Evolutionary conservation across 805 yeast genomes (phyloP), one percentile per base, ranked within the genome.

Genomic region (Henningerozyma blattae): DNA sequence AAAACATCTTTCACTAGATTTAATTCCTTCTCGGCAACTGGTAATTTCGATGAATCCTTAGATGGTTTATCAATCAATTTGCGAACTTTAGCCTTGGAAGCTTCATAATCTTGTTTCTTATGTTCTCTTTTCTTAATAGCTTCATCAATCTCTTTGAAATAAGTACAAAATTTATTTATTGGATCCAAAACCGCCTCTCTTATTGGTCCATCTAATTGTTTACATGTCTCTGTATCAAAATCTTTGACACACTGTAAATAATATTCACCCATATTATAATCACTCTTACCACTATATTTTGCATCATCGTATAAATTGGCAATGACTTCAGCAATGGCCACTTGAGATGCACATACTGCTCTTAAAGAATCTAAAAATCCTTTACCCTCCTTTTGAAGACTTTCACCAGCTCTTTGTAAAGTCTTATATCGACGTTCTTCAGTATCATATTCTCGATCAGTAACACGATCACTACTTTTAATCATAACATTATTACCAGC

Each of bases 381-480:
- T 53, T 79, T 82, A 17, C 87, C 71, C 35, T 83, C 84, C 52
- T 74, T 77, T 46, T 78, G 86, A 34, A 82, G 54, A 38, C 67
- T 75, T 25, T 64, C 67, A 13, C 89, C 91, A 0, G 87, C 81
- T 30, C 71, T 74, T 47, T 77, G 76, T 31, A 81, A 58, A 17
- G 77, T 70, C 41, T 68, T 74, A 65, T 77, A 89, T 45, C 97
- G 72, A 58, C 97, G 77, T 53, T 87, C 96, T 59, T 89, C 96
- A 20, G 78, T 69, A 47, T 84, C 93, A 47, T 71, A 83, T 41
- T 80, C 91, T 52, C 78, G 79, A 54, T 84, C 94, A 37, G 70
- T 71, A 4, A 84, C 76, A 53, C 77, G 78, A 54, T 85, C 94
- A 1, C 75, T 67, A 34, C 69, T 57, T 48, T 68, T 72, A 14